Evolutionary conservation across 371 early-diverging fungal genomes (phyloP).

Genomic region (Circinella minor): DNA sequence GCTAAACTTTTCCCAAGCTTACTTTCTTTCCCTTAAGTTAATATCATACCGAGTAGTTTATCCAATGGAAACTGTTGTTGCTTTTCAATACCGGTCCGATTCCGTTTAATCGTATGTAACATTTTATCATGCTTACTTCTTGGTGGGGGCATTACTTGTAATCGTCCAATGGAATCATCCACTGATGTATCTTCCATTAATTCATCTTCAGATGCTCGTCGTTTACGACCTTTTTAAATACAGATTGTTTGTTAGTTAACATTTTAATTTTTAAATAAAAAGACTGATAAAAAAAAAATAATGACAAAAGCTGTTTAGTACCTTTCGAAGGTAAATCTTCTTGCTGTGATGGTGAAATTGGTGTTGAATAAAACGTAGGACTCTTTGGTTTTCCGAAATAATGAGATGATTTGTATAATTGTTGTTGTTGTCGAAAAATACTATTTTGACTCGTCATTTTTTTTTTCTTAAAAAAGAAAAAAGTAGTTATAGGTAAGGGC

Average conservation of each 20-base stretch:
- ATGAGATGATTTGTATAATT: conserved; percentile 16
- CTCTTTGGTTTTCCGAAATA: conserved; percentile 20
- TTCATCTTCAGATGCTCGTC: conserved; percentile 22
- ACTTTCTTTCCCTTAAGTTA: no score
- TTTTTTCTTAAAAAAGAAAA: neutral
- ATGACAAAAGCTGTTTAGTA: neutral
- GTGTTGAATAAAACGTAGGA: conserved; percentile 8
- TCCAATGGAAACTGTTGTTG: conserved; percentile 19
- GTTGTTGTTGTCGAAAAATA: conserved; percentile 21
- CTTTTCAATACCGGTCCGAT: conserved; percentile 20
- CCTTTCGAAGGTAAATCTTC: neutral
- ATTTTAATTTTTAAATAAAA: neutral
- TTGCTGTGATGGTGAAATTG: conserved; percentile 1
- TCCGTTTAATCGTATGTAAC: conserved; percentile 18
- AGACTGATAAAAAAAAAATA: neutral
- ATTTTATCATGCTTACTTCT: conserved; percentile 15
- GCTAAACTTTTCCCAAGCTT: no score
- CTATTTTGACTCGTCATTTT: conserved; percentile 15
- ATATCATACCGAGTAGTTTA: neutral
- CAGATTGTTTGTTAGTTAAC: no score
- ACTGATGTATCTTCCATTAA: conserved; percentile 10
- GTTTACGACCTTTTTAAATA: conserved; percentile 15
- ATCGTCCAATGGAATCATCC: conserved; percentile 2
- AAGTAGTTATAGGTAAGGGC: neutral
- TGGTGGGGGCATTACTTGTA: neutral